Base-by-base conservation (phyloP, 2,329 filamentous ascomycete genomes). In the Fusarium albidum region DNA sequence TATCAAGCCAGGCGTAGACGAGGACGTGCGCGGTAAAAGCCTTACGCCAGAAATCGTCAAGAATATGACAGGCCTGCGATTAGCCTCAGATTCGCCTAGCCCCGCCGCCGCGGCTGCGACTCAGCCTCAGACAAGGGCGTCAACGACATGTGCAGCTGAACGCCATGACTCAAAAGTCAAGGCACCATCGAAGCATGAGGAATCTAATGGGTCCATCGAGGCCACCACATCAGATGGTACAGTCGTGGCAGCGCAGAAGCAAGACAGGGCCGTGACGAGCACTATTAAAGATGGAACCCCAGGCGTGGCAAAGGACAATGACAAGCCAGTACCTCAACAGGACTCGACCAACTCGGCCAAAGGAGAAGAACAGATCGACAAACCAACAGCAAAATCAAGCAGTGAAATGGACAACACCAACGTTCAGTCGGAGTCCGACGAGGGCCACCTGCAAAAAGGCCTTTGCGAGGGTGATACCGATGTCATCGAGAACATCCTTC, bases 401-500 rank as follows among this genome's bases (percentile, higher is more conserved):
- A 33, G 47, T 28, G 14, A 37, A 15, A 60, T 51, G 53, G 35
- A 52, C 13, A 42, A 52, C 11, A 29, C 38, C 31, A 52, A 56
- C 29, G 38, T 28, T 13, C 33, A 57, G 15, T 4, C 38, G 21
- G 44, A 49, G 18, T 25, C 3, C 9, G 40, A 59, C 25, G 57
- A 61, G 18, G 31, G 27, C 15, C 40, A 44, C 5, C 21, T 69
- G 29, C 74, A 78, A 9, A 83, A 84, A 55, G 72, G 72, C 7
- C 82, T 96, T 43, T 92, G 90, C 38, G 90, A 93, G 70, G 90
- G 92, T 8, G 92, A 96, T 68, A 96, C 91, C 0, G 82, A 81
- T 34, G 82, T 98, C 33, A 79, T 92, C 31, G 79, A 87, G 57
- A 77, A 92, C 57, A 75, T 96, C 27, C 80, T 97, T 2, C 79